A percentile compares a stretch with the other conserved stretches of the same genome.
phyloP scores from a whole-genome alignment of 2,329 filamentous ascomycete genomes.

The Claviceps pusilla region DNA sequence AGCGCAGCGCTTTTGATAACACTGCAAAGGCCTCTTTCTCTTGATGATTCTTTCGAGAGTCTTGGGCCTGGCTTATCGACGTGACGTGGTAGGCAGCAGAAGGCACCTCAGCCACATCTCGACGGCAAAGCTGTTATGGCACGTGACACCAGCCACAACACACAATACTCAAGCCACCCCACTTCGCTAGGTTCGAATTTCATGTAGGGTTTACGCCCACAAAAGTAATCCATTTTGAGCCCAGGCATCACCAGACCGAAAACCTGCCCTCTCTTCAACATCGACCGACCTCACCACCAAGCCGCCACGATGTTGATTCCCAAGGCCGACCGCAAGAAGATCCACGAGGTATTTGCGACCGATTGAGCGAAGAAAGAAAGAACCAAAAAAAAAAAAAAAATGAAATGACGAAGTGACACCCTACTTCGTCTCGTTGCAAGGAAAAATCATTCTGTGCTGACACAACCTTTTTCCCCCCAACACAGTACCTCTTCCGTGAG shows the following conservation, averaged over 20 bases:
- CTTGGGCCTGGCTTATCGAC: neutral
- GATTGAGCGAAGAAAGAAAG: neutral
- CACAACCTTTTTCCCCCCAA: constrained; percentile 4
- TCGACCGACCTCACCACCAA: constrained; percentile 32
- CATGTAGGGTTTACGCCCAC: constrained; percentile 29
- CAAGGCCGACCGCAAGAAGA: constrained; percentile 99
- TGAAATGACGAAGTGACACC: neutral
- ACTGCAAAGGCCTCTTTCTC: neutral
- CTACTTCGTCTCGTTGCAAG: neutral
- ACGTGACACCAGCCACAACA: constrained; percentile 19
- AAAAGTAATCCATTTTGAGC: constrained; percentile 31
- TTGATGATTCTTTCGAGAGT: neutral
- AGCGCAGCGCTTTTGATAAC: neutral
- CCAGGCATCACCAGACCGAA: constrained; percentile 19
- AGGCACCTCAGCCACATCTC: neutral
- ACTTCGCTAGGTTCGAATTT: constrained; percentile 21
- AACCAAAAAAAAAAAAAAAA: neutral
- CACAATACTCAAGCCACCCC: constrained; percentile 15
- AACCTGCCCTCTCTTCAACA: constrained; percentile 31
- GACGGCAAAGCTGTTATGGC: constrained; percentile 1
- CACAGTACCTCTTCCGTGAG: constrained; percentile 87
- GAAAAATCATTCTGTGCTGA: constrained; percentile 9
- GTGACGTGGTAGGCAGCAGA: neutral
- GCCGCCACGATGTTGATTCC: constrained; percentile 84
- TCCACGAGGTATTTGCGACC: constrained; percentile 55